phyloP scores from a whole-genome alignment of 768 basidiomycete species.

The Lactarius pseudohatsudake region DNA sequence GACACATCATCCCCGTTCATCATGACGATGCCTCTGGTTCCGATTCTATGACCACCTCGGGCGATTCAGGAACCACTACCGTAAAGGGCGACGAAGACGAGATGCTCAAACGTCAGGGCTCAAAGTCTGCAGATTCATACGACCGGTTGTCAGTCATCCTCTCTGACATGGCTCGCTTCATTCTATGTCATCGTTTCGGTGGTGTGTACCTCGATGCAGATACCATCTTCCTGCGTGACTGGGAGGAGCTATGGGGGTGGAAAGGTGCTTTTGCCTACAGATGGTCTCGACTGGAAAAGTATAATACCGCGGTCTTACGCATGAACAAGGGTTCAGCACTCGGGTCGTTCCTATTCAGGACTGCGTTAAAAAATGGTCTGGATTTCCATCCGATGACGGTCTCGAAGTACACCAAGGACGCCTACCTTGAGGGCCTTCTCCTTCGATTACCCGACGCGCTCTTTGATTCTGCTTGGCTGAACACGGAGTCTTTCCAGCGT shows the following conservation, averaged over 20 bases:
- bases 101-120: conserved; percentile 81
- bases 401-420: conserved; percentile 86
- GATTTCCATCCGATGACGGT: conserved; percentile 99
- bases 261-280: conserved; percentile 95
- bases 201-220: conserved; percentile 98
- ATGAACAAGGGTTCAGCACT: conserved; percentile 92
- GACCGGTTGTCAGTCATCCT: conserved; percentile 91
- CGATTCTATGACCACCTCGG: conserved; percentile 31
- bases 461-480: conserved; percentile 97
- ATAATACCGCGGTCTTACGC: conserved; percentile 95
- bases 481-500: conserved; percentile 87
- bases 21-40: conserved; percentile 44
- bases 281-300: conserved; percentile 89
- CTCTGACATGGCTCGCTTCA: conserved; percentile 96
- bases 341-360: conserved; percentile 91
- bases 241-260: conserved; percentile 99
- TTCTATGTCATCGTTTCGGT: conserved; percentile 94
- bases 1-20: conserved; percentile 68
- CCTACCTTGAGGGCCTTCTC: conserved; percentile 77
- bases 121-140: conserved; percentile 83
- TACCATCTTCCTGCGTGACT: conserved; percentile 92
- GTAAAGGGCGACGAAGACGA: conserved; percentile 42
- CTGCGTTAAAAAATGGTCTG: conserved; percentile 87
- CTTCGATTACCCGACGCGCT: conserved; percentile 91
- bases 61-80: conserved; percentile 21